Evolutionary conservation across 1,139 yeast species (phyloP), one percentile per base, ranked within the genome.

Genomic region (Candida sojae): DNA sequence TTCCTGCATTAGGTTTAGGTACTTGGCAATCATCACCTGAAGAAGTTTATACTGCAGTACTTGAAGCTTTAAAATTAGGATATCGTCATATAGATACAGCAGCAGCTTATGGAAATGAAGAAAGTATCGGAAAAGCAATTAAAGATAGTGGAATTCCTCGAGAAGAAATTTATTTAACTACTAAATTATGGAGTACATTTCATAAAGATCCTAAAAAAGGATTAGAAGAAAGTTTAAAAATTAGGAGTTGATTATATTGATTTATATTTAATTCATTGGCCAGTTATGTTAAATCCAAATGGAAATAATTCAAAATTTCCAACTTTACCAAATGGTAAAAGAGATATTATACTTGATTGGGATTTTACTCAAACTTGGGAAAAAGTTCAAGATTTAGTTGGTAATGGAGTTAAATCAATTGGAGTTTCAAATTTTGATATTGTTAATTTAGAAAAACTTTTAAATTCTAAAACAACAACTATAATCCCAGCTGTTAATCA

Each of bases 201-300:
- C 88, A 84, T 58, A 71, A 75, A 55, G 70, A 80, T 45, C 84
- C 85, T 30, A 81, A 67, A 38, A 71, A 62, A 42, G 86, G 84
- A 7, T 68, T 88, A 47, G 77, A 82, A 39, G 68, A 61, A 46
- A 83, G 92, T 6, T 75, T 90, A 61, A 62, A 79, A 81, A 57
- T 72, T 88, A 56, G 84, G 84, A 3, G 68, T 87, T 58, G 92
- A 86, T 45, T 89, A 89, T 59, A 84, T 90, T 49, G 96, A 90
- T 62, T 71, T 89, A 56, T 84, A 84, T 64, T 74, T 90, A 64
- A 78, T 87, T 60, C 96, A 90, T 68, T 88, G 93, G 95, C 96
- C 96, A 5, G 76, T 80, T 42, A 74, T 86, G 1, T 61, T 82
- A 51, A 72, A 75, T 39, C 73, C 75, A 43, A 65, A 71, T 36